Evolutionary conservation across 495 filamentous ascomycete species (phyloP).

Genomic region (Barbatosphaeria neglecta): DNA sequence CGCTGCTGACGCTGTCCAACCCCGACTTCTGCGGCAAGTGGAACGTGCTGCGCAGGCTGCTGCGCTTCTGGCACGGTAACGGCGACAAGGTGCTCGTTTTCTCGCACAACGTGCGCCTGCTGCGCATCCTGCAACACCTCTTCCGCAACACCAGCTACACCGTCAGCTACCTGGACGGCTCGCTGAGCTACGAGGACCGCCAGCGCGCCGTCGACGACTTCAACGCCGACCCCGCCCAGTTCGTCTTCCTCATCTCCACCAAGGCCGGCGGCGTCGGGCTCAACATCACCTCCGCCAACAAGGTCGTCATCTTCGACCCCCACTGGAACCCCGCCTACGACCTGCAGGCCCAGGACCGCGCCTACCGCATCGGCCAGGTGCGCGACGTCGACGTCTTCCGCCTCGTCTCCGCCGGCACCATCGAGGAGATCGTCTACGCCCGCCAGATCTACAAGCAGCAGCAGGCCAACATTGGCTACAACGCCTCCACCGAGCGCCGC

Average conservation of each 20-base stretch:
- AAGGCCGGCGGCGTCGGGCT: constrained; percentile 78
- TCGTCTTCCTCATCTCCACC: constrained; percentile 93
- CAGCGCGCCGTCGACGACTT: constrained; percentile 73
- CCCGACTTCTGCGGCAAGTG: constrained; percentile 95
- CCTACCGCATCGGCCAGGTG: constrained; percentile 88
- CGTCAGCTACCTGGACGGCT: constrained; percentile 81
- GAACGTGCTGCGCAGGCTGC: constrained; percentile 78
- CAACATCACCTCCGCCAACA: constrained; percentile 96
- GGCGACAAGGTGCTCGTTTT: constrained; percentile 93
- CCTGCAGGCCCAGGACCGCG: constrained; percentile 90
- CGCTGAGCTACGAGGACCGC: constrained; percentile 81
- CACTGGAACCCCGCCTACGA: constrained; percentile 96
- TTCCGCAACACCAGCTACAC: constrained; percentile 88
- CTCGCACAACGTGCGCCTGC: constrained; percentile 72
- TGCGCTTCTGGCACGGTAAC: constrained; percentile 79
- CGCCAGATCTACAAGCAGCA: constrained; percentile 98
- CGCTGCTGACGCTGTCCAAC: constrained; percentile 71
- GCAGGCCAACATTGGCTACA: constrained; percentile 96
- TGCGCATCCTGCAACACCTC: constrained; percentile 76
- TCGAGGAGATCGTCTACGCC: constrained; percentile 96
- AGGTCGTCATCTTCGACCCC: constrained; percentile 93
- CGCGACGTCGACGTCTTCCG: constrained; percentile 95
- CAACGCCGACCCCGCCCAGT: constrained; percentile 78
- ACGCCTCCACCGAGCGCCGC: constrained; percentile 76
- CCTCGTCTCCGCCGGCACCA: constrained; percentile 82